A percentile compares a stretch with the other conserved stretches of the same genome.
These are phyloP conservation scores for Agarophyton chilense DNA, from an alignment of 23 red algal species.

Conservation along the genomic window DNA sequence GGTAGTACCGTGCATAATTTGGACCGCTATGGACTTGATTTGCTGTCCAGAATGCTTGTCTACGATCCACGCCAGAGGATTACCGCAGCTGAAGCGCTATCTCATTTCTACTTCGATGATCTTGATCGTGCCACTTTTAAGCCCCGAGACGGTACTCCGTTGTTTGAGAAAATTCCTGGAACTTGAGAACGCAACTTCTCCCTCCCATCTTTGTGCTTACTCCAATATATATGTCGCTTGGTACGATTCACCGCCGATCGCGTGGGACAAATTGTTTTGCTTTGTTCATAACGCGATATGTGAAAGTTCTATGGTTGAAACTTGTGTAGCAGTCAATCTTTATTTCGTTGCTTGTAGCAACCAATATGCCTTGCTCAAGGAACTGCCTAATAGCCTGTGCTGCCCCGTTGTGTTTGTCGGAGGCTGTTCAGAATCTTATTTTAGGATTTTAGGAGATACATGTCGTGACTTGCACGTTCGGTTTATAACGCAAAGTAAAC, in stretches of 20 bases:
- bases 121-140: slow-evolving; percentile 70
- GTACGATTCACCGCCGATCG: neutral
- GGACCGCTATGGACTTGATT: slow-evolving; percentile 77
- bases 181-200: slow-evolving; percentile 11
- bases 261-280: neutral
- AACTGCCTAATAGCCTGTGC: too few species aligned
- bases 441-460: too few species aligned
- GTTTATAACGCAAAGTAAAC: neutral
- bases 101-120: slow-evolving; percentile 92
- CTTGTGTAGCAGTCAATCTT: neutral
- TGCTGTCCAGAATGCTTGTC: slow-evolving; percentile 86
- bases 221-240: neutral
- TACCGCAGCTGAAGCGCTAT: slow-evolving; percentile 79
- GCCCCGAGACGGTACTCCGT: slow-evolving; percentile 42
- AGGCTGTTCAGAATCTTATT: too few species aligned
- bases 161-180: slow-evolving; percentile 64
- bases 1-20: slow-evolving; percentile 75
- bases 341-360: neutral
- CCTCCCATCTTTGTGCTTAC: neutral
- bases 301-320: neutral
- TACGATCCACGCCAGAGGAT: slow-evolving; percentile 92
- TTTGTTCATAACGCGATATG: neutral
- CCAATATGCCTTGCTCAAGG: too few species aligned
- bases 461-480: too few species aligned
- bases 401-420: too few species aligned